A percentile compares a stretch with the other conserved stretches of the same genome.
Evolutionary conservation across 768 basidiomycete species (phyloP).

Genomic region (Lentinula sp.): DNA sequence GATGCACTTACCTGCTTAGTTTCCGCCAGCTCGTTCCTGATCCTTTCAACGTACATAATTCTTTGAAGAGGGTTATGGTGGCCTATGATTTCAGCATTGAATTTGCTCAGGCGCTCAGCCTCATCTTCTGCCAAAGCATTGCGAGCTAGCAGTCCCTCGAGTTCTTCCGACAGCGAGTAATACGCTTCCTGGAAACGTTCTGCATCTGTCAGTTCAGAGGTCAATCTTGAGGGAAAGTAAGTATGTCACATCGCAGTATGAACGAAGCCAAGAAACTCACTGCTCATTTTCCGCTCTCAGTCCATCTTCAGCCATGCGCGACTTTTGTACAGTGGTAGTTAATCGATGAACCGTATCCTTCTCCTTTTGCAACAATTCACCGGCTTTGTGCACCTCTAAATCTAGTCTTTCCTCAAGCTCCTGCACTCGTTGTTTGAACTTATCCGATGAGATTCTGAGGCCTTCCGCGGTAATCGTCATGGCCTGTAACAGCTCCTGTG

Average conservation of each 20-base stretch:
- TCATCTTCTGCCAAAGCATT: conserved; percentile 81
- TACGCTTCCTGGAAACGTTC: conserved; percentile 72
- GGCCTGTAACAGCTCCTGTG: conserved; percentile 14
- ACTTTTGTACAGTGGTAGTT: conserved; percentile 44
- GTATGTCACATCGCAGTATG: background rate
- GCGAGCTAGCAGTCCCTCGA: conserved; percentile 56
- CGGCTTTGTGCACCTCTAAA: conserved; percentile 25
- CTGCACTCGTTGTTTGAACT: conserved; percentile 13
- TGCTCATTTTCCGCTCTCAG: conserved; percentile 62
- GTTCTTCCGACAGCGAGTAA: conserved; percentile 53
- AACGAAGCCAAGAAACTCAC: conserved; percentile 34
- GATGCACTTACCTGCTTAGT: conserved; percentile 63
- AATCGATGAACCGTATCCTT: conserved; percentile 41
- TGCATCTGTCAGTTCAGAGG: conserved; percentile 49
- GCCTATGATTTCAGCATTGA: conserved; percentile 82
- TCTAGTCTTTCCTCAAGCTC: conserved; percentile 21
- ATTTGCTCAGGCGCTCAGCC: conserved; percentile 62
- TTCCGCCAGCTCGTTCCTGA: conserved; percentile 75
- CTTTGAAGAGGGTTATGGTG: conserved; percentile 82
- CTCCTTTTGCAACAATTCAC: conserved; percentile 37
- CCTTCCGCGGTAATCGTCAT: conserved; percentile 16
- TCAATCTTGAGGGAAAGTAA: conserved; percentile 23
- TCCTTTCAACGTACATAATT: conserved; percentile 81
- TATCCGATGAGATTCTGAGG: conserved; percentile 15
- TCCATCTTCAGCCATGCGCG: conserved; percentile 59